Base-by-base conservation (phyloP, 1,139 yeast genomes). In the Saccharomyces hybrid region DNA sequence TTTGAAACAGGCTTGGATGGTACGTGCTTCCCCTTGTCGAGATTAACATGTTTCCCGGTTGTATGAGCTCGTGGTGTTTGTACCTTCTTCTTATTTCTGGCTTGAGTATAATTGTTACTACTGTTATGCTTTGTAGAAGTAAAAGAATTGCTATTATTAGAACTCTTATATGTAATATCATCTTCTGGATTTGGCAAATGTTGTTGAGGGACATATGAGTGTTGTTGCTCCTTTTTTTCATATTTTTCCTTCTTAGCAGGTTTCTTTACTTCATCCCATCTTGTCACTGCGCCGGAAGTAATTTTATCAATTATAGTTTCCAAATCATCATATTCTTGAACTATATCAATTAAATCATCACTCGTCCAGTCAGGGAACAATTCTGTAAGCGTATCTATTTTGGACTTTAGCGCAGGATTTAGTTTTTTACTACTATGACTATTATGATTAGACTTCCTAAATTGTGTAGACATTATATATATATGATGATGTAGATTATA, bases 331-430 rank as follows among this genome's bases (percentile, higher is more conserved):
- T 86, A 81, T 71, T 93, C 98, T 56, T 77, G 76, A 62, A 91
- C 82, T 57, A 89, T 83, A 53, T 85, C 81, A 53, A 79, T 74
- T 70, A 93, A 82, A 69, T 93, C 99, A 48, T 88, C 96, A 53
- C 80, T 77, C 55, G 88, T 82, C 99, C 99, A 93, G 68, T 88
- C 96, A 47, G 97, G 96, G 75, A 93, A 91, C 77, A 93, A 77
- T 71, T 93, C 98, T 55, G 78, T 73, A 66, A 93, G 80, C 51
- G 86, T 80, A 57, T 77, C 73, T 64, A 89, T 76, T 62, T 79
- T 77, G 57, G 71, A 68, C 62, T 73, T 75, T 51, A 75, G 61
- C 57, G 76, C 81, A 53, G 75, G 72, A 58, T 72, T 75, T 55
- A 72, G 61, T 53, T 65, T 67, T 48, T 60, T 58, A 50, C 53